Evolutionary conservation across 805 yeast species (phyloP), one percentile per base, ranked within the genome.

Genomic region (Cyberlindnera sargentensis): DNA sequence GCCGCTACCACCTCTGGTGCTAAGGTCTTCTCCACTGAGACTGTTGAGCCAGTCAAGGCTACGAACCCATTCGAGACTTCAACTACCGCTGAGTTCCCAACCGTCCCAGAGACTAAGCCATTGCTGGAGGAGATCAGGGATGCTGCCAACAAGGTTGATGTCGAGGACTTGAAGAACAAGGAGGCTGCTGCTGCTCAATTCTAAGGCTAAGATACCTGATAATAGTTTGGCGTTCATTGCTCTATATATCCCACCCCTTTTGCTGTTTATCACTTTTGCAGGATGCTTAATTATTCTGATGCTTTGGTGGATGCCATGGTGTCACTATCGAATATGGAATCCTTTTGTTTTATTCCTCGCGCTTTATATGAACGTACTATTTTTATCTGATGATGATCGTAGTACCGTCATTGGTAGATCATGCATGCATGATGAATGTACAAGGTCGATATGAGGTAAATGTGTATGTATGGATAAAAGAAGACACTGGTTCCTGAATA

Each of bases 71-170:
- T 36, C 27, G 31, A 39, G 36, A 33, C 46, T n/a, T 15, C 20
- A 15, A 5, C 36, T 29, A 39, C 42, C 15, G 35, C 48, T n/a
- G 45, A 46, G 24, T 65, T 62, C 59, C 69, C 70, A 47, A 54
- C 57, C 31, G 70, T 62, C 28, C 69, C 70, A 47, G 46, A 48
- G 39, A 48, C 59, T 30, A 42, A 43, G 37, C 59, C 58, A 34
- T 50, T 54, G 40, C 46, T 38, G 37, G 20, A 15, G 20, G 20
- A 15, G 20, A 15, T 15, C 20, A 2, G 20, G 20, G 55, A 49
- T 11, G 44, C 45, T 11, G 42, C 47, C 34, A 44, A 47, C 20
- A 31, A 41, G 9, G 49, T 58, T 37, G 56, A 56, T 42, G 52
- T 58, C 39, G 60, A 60, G 25, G 63, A 61, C 39, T 52, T 58